Evolutionary conservation across 1,139 yeast genomes (phyloP), one percentile per base, ranked within the genome.

Genomic region (Hemisphaericaspora xylofermentans): DNA sequence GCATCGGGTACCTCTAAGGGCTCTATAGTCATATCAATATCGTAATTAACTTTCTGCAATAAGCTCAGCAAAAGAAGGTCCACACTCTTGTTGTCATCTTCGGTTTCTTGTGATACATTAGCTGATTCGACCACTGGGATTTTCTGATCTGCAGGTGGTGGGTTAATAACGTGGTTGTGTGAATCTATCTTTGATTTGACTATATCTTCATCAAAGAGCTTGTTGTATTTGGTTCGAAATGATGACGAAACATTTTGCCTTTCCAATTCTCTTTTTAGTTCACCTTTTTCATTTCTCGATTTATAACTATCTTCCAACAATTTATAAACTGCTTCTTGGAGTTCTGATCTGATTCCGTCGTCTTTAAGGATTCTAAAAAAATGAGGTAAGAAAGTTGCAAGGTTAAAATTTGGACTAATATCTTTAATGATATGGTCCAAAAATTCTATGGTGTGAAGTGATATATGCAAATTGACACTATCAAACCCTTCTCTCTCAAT

Each of bases 401-500:
- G 51, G 40, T 65, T 60, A 51, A 67, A 66, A 38, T 63, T 62
- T 16, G 61, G 65, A 43, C 66, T 64, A 12, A 68, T 54, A 35
- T 59, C 56, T 14, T 52, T 49, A 12, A 68, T 50, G 9, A 69
- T 53, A 34, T 66, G 63, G 35, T 57, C 47, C 14, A 71, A 52
- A 71, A 73, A 68, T 29, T 47, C 49, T 25, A 68, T 57, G 5
- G 66, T 48, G 44, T 78, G 83, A 6, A 67, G 57, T 28, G 78
- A 66, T 8, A 81, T 66, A 12, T 49, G 57, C 2, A 63, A 52
- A 42, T 67, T 66, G 6, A 68, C 52, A 52, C 71, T 73, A 13
- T 60, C 55, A 33, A 85, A 66, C 0, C 86, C 91, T n/a, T 65
- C 54, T 3, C 74, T 76, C 15, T 69, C 62, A 21, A 86, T 50